phyloP scores from a whole-genome alignment of 495 filamentous ascomycete genomes.

The Xylaria grammica region DNA sequence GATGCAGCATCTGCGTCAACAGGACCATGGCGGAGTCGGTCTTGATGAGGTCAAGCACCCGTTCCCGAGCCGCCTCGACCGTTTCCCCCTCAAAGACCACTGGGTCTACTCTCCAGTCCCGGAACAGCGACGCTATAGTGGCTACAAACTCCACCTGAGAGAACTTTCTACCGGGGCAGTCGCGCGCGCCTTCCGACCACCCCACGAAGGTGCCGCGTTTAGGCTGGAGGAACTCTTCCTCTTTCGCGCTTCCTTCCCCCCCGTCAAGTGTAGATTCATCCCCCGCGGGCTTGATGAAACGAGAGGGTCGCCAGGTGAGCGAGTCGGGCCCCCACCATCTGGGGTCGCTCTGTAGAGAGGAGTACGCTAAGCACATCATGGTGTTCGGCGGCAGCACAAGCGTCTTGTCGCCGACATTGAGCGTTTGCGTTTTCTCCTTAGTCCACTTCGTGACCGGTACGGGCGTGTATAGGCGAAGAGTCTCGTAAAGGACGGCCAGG shows the following conservation, averaged over 20 bases:
- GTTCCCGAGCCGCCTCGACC: slow-evolving; percentile 30
- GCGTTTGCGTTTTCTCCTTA: slow-evolving; percentile 25
- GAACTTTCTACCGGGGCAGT: slow-evolving; percentile 58
- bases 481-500: slow-evolving; percentile 57
- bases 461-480: slow-evolving; percentile 55
- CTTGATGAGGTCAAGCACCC: slow-evolving; percentile 38
- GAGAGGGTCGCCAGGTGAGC: slow-evolving; percentile 39
- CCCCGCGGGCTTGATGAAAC: slow-evolving; percentile 30
- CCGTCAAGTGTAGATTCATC: no score
- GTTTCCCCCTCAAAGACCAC: slow-evolving; percentile 35
- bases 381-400: slow-evolving; percentile 27
- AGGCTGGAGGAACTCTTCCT: slow-evolving; percentile 38
- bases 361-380: slow-evolving; percentile 22
- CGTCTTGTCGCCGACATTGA: slow-evolving; percentile 25
- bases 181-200: slow-evolving; percentile 52
- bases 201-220: slow-evolving; percentile 47
- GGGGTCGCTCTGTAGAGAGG: slow-evolving; percentile 30
- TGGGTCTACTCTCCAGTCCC: slow-evolving; percentile 37
- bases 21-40: slow-evolving; percentile 42
- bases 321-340: slow-evolving; percentile 34
- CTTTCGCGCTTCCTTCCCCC: background rate
- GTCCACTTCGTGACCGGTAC: slow-evolving; percentile 50
- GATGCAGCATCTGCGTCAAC: slow-evolving; percentile 47
- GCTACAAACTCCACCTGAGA: slow-evolving; percentile 60
- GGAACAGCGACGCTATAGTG: slow-evolving; percentile 48